phyloP scores from a whole-genome alignment of 441 rosid genomes.

The Euphorbia celastroides region DNA sequence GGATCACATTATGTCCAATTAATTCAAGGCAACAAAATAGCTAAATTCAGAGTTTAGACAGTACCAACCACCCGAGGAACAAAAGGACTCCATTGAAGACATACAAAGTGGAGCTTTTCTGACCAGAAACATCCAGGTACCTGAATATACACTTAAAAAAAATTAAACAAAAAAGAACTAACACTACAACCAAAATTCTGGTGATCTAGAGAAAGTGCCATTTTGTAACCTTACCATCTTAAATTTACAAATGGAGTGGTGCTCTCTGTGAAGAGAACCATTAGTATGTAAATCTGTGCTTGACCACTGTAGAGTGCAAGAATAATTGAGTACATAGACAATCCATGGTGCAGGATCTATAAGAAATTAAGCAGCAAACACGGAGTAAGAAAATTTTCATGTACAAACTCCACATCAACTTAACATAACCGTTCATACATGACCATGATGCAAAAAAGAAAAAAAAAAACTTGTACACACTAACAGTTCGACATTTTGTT shows the following conservation, averaged over 20 bases:
- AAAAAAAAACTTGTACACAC: too few species aligned
- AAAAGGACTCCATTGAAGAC: slow-evolving; percentile 55
- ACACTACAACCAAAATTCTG: slow-evolving; percentile 4
- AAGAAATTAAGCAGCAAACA: slow-evolving; percentile 10
- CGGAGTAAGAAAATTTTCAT: neutral
- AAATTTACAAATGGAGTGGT: slow-evolving; percentile 77
- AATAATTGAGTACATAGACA: slow-evolving; percentile 57
- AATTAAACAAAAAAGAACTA: neutral
- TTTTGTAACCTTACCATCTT: slow-evolving; percentile 55
- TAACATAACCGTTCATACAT: neutral
- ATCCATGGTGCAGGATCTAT: slow-evolving; percentile 72
- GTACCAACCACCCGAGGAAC: slow-evolving; percentile 89
- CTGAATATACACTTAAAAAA: slow-evolving; percentile 28
- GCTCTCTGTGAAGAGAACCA: slow-evolving; percentile 71
- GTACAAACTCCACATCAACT: slow-evolving; percentile 5
- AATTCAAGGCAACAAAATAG: slow-evolving; percentile 8
- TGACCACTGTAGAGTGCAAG: slow-evolving; percentile 67
- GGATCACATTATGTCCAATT: neutral
- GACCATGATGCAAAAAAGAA: neutral
- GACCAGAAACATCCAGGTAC: slow-evolving; percentile 69
- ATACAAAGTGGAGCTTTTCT: slow-evolving; percentile 53
- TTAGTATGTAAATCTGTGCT: slow-evolving; percentile 67
- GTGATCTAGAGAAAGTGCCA: neutral
- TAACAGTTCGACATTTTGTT: too few species aligned
- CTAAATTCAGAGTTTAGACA: slow-evolving; percentile 20